These are phyloP conservation scores for Wallacemonas rigidus DNA, from an alignment of 208 protist genomes.

Conservation along the genomic window DNA sequence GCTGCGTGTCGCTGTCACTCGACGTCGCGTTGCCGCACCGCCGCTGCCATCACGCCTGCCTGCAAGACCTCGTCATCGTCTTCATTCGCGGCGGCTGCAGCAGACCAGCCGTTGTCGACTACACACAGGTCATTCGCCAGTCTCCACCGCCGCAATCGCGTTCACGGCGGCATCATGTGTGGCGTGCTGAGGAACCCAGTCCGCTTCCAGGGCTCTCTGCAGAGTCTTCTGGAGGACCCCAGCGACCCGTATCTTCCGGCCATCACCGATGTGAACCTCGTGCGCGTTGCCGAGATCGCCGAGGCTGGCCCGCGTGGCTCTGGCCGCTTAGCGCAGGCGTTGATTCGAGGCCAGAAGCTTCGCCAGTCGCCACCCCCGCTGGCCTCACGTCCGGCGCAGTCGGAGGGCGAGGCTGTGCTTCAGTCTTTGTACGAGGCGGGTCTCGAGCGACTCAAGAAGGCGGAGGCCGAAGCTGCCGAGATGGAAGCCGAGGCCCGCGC, in stretches of 20 bases:
- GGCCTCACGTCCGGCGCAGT: neutral
- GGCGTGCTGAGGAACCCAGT: neutral
- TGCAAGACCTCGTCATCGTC: too few relatives aligned
- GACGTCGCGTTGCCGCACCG: too few relatives aligned
- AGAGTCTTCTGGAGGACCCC: constrained; percentile 47
- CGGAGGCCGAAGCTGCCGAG: constrained; percentile 17
- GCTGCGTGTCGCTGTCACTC: neutral
- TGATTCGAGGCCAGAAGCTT: constrained; percentile 10
- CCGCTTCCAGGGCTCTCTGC: constrained; percentile 48
- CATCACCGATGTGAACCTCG: constrained; percentile 54
- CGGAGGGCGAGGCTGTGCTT: constrained; percentile 26
- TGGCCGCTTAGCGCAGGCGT: constrained; percentile 19
- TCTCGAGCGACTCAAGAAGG: constrained; percentile 20
- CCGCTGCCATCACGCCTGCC: too few relatives aligned
- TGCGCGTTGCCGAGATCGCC: constrained; percentile 44
- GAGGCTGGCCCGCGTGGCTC: constrained; percentile 16
- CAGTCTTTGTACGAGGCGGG: constrained; percentile 43
- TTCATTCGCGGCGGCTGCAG: too few relatives aligned
- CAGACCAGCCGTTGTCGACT: neutral
- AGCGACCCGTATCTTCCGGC: constrained; percentile 56
- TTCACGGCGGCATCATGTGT: neutral
- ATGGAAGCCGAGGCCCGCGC: constrained; percentile 20
- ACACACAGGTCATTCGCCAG: neutral
- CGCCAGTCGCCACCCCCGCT: constrained; percentile 26
- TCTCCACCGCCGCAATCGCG: neutral